A percentile compares a stretch with the other conserved stretches of the same genome.
Conservation (phyloP, 2,329 filamentous ascomycete species). For the Exophiala dermatitidis region DNA sequence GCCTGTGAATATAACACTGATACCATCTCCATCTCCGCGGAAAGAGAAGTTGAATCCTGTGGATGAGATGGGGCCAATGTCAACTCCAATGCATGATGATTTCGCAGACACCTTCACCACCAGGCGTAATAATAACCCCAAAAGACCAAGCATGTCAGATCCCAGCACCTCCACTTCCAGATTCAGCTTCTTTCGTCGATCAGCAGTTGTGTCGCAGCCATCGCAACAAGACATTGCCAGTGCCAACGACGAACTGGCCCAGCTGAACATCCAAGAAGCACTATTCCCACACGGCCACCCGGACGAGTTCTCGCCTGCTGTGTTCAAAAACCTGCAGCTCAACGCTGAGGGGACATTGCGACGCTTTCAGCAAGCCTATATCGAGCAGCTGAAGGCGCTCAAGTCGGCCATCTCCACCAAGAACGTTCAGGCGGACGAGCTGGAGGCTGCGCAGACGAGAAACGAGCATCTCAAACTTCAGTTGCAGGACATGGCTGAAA, state of each 20-base stretch:
- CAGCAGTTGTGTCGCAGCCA: slow-evolving; percentile 29
- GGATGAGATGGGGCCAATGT: slow-evolving; percentile 16
- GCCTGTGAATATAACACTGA: slow-evolving; percentile 41
- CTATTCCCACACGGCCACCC: slow-evolving; percentile 48
- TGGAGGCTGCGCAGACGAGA: slow-evolving; percentile 53
- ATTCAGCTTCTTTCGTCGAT: slow-evolving; percentile 40
- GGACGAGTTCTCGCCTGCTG: slow-evolving; percentile 45
- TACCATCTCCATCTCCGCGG: slow-evolving; percentile 29
- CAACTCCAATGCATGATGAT: slow-evolving; percentile 18
- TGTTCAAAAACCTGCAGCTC: slow-evolving; percentile 50
- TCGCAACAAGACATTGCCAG: slow-evolving; percentile 27
- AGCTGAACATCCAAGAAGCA: slow-evolving; percentile 47
- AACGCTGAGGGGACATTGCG: slow-evolving; percentile 51
- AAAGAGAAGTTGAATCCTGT: slow-evolving; percentile 27
- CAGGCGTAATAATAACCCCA: slow-evolving; percentile 8
- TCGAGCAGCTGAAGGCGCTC: slow-evolving; percentile 44
- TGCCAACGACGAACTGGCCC: slow-evolving; percentile 47
- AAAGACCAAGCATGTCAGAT: slow-evolving; percentile 27
- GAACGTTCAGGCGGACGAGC: slow-evolving; percentile 53
- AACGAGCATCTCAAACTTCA: slow-evolving; percentile 54
- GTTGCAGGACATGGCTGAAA: slow-evolving; percentile 53
- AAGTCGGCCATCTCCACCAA: slow-evolving; percentile 49
- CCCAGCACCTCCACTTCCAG: slow-evolving; percentile 31
- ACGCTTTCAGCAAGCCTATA: slow-evolving; percentile 52
- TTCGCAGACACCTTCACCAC: slow-evolving; percentile 19